These are phyloP conservation scores for Nasturtium officinale DNA, from an alignment of 345 rosid genomes.

Conservation along the genomic window DNA sequence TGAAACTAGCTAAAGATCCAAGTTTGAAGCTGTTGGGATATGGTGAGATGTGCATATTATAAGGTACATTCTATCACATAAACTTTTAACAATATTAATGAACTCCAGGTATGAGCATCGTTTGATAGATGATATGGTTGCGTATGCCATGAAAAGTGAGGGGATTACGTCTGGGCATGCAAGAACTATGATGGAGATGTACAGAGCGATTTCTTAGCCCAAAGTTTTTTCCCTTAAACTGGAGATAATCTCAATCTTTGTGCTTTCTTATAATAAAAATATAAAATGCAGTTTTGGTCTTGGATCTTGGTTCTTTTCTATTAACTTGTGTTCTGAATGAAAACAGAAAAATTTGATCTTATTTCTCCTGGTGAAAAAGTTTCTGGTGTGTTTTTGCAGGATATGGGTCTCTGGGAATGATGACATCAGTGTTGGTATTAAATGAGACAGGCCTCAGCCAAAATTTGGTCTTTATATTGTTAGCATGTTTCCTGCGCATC, in stretches of 20 bases:
- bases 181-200: constrained; percentile 98
- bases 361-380: constrained; percentile 10
- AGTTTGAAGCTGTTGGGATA: constrained; percentile 84
- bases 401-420: constrained; percentile 95
- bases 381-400: constrained; percentile 51
- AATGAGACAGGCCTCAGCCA: background rate
- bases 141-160: constrained; percentile 88
- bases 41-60: constrained; percentile 55
- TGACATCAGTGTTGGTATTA: constrained; percentile 92
- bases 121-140: constrained; percentile 97
- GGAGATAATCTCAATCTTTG: constrained; percentile 6
- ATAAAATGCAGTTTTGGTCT: constrained; percentile 59
- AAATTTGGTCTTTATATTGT: too few species aligned
- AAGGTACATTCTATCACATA: constrained; percentile 25
- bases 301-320: constrained; percentile 47
- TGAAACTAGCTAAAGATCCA: constrained; percentile 74
- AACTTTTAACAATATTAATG: constrained; percentile 19
- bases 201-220: constrained; percentile 97
- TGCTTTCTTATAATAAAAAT: background rate
- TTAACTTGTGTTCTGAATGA: too few species aligned
- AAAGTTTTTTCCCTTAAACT: constrained; percentile 53
- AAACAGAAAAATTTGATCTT: too few species aligned
- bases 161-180: constrained; percentile 98
- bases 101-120: constrained; percentile 88
- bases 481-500: background rate